These are phyloP conservation scores for Trichosporon sp. DNA, from an alignment of 1,284 basidiomycete genomes.

Conservation along the genomic window DNA sequence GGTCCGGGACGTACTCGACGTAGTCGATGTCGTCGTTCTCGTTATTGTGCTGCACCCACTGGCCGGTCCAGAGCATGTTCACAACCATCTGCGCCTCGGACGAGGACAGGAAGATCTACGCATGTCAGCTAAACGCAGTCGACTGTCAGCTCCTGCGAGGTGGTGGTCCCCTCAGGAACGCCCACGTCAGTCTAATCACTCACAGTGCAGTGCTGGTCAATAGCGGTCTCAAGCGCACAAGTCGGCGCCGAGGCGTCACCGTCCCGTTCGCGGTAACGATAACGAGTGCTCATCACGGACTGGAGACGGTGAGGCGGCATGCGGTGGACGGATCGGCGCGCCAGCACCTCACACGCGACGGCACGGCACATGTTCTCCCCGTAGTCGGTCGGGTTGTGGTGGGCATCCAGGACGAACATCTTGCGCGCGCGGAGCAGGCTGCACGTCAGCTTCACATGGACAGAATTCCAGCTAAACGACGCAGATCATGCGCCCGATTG, in stretches of 20 bases:
- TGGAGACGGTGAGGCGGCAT: slow-evolving; percentile 60
- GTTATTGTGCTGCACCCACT: slow-evolving; percentile 69
- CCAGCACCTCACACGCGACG: slow-evolving; percentile 79
- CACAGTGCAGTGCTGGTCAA: slow-evolving; percentile 60
- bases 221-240: slow-evolving; percentile 73
- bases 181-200: slow-evolving; percentile 5
- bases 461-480: background rate
- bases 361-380: slow-evolving; percentile 80
- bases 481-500: no score
- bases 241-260: slow-evolving; percentile 68
- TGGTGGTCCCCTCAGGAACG: no score
- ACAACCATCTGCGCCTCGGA: slow-evolving; percentile 70
- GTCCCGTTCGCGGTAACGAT: slow-evolving; percentile 64
- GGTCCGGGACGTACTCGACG: slow-evolving; percentile 39
- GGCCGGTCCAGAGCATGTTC: slow-evolving; percentile 66
- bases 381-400: slow-evolving; percentile 59
- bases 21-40: slow-evolving; percentile 51
- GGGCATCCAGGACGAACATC: slow-evolving; percentile 60
- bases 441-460: slow-evolving; percentile 49
- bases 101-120: slow-evolving; percentile 77
- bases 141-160: no score
- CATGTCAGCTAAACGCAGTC: background rate
- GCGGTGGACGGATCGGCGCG: slow-evolving; percentile 69
- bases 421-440: slow-evolving; percentile 72
- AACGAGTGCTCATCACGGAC: slow-evolving; percentile 66